phyloP scores from a whole-genome alignment of 257 asterid genomes.

The Striga asiatica region DNA sequence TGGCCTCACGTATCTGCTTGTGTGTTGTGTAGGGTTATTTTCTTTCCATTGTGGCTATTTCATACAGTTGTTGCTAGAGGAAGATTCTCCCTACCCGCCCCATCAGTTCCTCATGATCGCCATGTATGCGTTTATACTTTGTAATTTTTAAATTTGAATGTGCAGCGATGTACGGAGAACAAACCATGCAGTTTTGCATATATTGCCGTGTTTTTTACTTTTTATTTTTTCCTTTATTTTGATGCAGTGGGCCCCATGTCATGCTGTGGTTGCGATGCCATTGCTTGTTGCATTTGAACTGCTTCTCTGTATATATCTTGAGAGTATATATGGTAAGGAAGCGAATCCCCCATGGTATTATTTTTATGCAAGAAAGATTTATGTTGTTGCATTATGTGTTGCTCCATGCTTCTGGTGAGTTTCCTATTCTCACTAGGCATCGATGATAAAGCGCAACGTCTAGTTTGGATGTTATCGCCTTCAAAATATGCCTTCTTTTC shows the following conservation, averaged over 20 bases:
- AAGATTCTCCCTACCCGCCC: slow-evolving; percentile 96
- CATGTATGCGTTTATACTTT: slow-evolving; percentile 46
- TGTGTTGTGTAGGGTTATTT: slow-evolving; percentile 68
- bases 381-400: slow-evolving; percentile 5
- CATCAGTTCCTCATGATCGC: slow-evolving; percentile 93
- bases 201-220: slow-evolving; percentile 8
- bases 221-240: slow-evolving; percentile 6
- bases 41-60: slow-evolving; percentile 94
- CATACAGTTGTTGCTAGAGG: slow-evolving; percentile 94
- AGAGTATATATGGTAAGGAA: slow-evolving; percentile 72
- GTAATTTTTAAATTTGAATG: slow-evolving; percentile 11
- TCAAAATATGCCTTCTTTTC: slow-evolving; percentile 7
- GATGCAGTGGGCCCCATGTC: slow-evolving; percentile 99
- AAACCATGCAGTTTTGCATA: slow-evolving; percentile 3
- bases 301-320: slow-evolving; percentile 93
- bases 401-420: slow-evolving; percentile 8
- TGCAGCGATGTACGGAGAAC: slow-evolving; percentile 1
- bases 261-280: slow-evolving; percentile 89
- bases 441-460: slow-evolving; percentile 1
- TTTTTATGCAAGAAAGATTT: not conserved
- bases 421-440: slow-evolving; percentile 13
- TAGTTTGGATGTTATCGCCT: not conserved
- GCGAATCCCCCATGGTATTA: slow-evolving; percentile 14
- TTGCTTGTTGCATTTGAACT: slow-evolving; percentile 90
- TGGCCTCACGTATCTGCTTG: slow-evolving; percentile 9